phyloP scores from a whole-genome alignment of 495 filamentous ascomycete genomes.

The Penicillium atrosanguineum region DNA sequence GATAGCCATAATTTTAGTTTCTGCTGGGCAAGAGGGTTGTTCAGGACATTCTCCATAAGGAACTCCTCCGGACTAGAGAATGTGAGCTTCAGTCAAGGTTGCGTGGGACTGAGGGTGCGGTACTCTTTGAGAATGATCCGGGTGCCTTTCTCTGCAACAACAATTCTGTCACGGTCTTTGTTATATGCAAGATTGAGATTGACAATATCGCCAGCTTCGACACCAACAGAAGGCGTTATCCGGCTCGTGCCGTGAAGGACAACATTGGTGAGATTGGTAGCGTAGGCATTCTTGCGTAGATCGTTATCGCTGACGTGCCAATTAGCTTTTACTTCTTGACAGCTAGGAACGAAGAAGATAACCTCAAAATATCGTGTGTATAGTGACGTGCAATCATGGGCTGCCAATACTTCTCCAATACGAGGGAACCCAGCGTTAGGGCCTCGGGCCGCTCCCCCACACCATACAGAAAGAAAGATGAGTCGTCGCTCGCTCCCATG shows the following conservation, averaged over 20 bases:
- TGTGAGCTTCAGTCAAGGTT: background rate
- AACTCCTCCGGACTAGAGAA: conserved; percentile 22
- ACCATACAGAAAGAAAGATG: conserved; percentile 27
- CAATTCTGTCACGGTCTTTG: conserved; percentile 22
- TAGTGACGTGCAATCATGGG: conserved; percentile 29
- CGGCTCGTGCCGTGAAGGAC: conserved; percentile 22
- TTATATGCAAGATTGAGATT: conserved; percentile 25
- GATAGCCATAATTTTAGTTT: conserved; percentile 28
- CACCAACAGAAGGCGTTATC: conserved; percentile 12
- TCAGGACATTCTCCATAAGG: conserved; percentile 15
- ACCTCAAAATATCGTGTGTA: conserved; percentile 21
- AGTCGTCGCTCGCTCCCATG: conserved; percentile 19
- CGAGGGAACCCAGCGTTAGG: conserved; percentile 23
- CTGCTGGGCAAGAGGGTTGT: conserved; percentile 15
- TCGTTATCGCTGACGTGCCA: conserved; percentile 11
- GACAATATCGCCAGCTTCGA: conserved; percentile 22
- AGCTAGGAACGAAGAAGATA: background rate
- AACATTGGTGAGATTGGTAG: conserved; percentile 13
- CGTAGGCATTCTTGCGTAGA: conserved; percentile 19
- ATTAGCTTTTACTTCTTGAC: background rate
- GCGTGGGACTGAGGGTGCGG: background rate
- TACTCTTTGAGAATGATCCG: conserved; percentile 25
- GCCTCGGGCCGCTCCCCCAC: conserved; percentile 27
- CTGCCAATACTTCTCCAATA: conserved; percentile 30
- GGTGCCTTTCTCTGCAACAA: conserved; percentile 18